A percentile compares a stretch with the other conserved stretches of the same genome.
phyloP scores from a whole-genome alignment of 495 filamentous ascomycete genomes.

The Neurospora discreta region DNA sequence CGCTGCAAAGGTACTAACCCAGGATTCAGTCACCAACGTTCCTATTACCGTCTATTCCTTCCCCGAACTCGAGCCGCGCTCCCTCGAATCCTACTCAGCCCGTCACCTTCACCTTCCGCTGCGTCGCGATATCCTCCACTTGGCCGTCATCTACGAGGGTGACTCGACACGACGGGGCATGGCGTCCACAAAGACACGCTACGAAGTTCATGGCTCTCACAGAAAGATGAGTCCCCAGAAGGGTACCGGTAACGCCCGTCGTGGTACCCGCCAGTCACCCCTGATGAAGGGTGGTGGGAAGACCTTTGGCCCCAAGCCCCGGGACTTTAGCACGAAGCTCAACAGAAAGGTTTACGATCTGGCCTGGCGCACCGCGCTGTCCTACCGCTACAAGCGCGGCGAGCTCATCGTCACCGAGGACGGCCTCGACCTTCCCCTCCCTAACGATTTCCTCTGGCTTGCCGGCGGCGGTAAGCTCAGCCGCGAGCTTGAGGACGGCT shows the following conservation, averaged over 20 bases:
- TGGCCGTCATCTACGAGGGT: conserved; percentile 87
- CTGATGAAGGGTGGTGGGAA: conserved; percentile 80
- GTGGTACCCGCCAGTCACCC: conserved; percentile 71
- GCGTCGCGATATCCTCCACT: conserved; percentile 84
- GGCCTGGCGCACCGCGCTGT: conserved; percentile 90
- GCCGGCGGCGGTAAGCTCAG: conserved; percentile 14
- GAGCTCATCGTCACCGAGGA: conserved; percentile 78
- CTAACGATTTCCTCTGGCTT: conserved; percentile 29
- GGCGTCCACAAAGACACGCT: conserved; percentile 72
- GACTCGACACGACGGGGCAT: conserved; percentile 81
- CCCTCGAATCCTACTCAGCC: conserved; percentile 65
- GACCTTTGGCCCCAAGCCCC: conserved; percentile 70
- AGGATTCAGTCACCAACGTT: conserved; percentile 44
- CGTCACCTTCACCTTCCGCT: conserved; percentile 78
- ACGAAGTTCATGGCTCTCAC: conserved; percentile 70
- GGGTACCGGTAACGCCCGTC: conserved; percentile 67
- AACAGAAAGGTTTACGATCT: conserved; percentile 88
- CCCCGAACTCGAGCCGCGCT: conserved; percentile 74
- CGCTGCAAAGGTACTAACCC: conserved; percentile 9
- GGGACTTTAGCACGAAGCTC: conserved; percentile 77
- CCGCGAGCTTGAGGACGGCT: conserved; percentile 29
- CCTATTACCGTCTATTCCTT: conserved; percentile 80
- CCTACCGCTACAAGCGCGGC: conserved; percentile 75
- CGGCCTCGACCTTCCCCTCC: conserved; percentile 48
- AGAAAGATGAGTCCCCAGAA: conserved; percentile 76